Conservation (phyloP, 2,329 filamentous ascomycete species). For the Colletotrichum magnum region DNA sequence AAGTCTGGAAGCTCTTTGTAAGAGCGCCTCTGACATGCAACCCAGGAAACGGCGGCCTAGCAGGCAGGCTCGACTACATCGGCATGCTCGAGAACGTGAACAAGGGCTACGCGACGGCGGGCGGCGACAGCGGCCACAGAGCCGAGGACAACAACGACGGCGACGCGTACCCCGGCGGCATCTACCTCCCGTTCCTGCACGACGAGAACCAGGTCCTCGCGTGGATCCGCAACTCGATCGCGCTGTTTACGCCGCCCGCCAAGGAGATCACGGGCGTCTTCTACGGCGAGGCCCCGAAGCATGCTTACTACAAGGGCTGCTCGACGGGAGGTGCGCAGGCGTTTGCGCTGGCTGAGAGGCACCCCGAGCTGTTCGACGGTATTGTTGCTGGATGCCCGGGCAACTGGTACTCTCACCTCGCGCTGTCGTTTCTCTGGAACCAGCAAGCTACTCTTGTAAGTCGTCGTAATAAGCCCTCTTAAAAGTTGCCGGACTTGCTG, state of each 20-base stretch:
- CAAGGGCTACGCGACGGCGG: constrained; percentile 24
- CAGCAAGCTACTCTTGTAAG: constrained; percentile 22
- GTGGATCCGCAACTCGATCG: constrained; percentile 28
- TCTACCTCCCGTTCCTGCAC: constrained; percentile 11
- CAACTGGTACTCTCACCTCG: constrained; percentile 34
- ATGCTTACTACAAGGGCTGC: constrained; percentile 27
- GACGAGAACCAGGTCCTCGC: constrained; percentile 30
- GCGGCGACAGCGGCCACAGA: constrained; percentile 26
- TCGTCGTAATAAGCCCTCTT: not conserved
- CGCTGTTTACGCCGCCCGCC: constrained; percentile 15
- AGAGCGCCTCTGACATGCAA: not conserved
- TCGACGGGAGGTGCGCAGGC: constrained; percentile 30
- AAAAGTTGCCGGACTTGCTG: not conserved
- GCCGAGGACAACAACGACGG: constrained; percentile 18
- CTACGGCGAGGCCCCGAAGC: not conserved
- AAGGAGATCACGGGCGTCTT: not conserved
- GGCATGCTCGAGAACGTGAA: constrained; percentile 27
- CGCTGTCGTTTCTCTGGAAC: constrained; percentile 26
- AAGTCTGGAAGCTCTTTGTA: too few species aligned
- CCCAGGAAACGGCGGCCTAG: constrained; percentile 29
- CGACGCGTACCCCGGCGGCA: constrained; percentile 21
- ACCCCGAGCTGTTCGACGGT: constrained; percentile 16
- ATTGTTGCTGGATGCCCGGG: constrained; percentile 24
- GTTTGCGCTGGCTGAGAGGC: constrained; percentile 15
- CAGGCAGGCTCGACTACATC: constrained; percentile 18